Evolutionary conservation across 345 rosid species (phyloP).

Genomic region (Mercurialis annua): DNA sequence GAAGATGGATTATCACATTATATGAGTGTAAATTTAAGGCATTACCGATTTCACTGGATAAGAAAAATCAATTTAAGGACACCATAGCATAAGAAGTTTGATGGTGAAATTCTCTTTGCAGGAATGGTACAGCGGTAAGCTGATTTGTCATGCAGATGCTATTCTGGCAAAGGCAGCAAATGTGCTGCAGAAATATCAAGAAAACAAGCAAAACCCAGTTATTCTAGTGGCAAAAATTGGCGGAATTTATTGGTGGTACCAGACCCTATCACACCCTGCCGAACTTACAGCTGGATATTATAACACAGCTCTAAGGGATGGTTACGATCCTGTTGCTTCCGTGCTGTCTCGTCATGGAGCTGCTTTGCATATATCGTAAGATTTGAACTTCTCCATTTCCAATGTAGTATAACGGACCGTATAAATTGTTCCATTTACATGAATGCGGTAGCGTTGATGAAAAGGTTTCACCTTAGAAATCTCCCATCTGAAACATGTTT

Average conservation of each 20-base stretch:
- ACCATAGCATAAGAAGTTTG: not conserved
- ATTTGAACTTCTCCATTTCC: not conserved
- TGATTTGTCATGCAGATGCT: constrained; percentile 69
- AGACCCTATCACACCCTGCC: constrained; percentile 56
- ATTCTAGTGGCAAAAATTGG: constrained; percentile 59
- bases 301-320: constrained; percentile 57
- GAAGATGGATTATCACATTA: not conserved
- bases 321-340: constrained; percentile 59
- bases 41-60: not conserved
- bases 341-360: constrained; percentile 67
- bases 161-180: constrained; percentile 58
- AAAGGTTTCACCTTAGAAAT: no score
- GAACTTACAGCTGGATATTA: constrained; percentile 64
- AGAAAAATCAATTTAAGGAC: not conserved
- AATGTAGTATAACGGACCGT: not conserved
- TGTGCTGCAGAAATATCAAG: constrained; percentile 44
- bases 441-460: not conserved
- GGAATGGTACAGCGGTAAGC: constrained; percentile 76
- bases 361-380: constrained; percentile 61
- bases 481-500: not conserved
- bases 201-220: constrained; percentile 40
- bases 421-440: not conserved
- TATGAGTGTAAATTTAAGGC: not conserved
- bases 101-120: constrained; percentile 22
- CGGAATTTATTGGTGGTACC: constrained; percentile 69